A percentile compares a stretch with the other conserved stretches of the same genome.
phyloP scores from a whole-genome alignment of 2,329 filamentous ascomycete genomes.

The Arthroderma uncinatum region DNA sequence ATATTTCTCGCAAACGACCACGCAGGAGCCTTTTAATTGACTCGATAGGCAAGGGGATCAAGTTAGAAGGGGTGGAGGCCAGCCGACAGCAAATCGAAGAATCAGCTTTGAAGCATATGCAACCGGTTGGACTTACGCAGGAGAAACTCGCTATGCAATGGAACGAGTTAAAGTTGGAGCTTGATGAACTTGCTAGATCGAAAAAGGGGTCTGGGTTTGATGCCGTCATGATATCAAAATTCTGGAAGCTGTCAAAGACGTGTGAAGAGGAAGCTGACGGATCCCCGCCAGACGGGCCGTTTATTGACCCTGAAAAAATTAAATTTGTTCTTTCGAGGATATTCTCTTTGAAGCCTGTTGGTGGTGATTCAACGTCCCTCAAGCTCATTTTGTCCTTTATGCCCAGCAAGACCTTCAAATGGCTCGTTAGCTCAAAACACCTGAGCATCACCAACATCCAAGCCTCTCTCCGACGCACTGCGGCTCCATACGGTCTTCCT shows the following conservation, averaged over 20 bases:
- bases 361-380: constrained; percentile 18
- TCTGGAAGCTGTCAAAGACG: constrained; percentile 19
- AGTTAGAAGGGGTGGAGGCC: constrained; percentile 22
- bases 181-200: constrained; percentile 22
- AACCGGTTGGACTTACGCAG: constrained; percentile 24
- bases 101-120: constrained; percentile 23
- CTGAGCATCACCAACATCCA: constrained; percentile 32
- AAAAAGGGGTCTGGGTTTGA: constrained; percentile 28
- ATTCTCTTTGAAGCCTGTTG: constrained; percentile 22
- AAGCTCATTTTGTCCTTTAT: constrained; percentile 27
- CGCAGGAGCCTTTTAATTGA: constrained; percentile 33
- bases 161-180: constrained; percentile 23
- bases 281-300: constrained; percentile 20
- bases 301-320: constrained; percentile 28
- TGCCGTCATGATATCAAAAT: constrained; percentile 20
- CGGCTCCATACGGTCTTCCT: constrained; percentile 27
- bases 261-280: constrained; percentile 17
- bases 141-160: constrained; percentile 26
- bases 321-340: constrained; percentile 31
- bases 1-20: constrained; percentile 28
- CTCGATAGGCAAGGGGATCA: constrained; percentile 34
- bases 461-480: constrained; percentile 27
- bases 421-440: constrained; percentile 32
- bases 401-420: constrained; percentile 30
- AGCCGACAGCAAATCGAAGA: constrained; percentile 20